Evolutionary conservation across 1,139 yeast genomes (phyloP), one percentile per base, ranked within the genome.

Genomic region (Tardiomyces depauwii): DNA sequence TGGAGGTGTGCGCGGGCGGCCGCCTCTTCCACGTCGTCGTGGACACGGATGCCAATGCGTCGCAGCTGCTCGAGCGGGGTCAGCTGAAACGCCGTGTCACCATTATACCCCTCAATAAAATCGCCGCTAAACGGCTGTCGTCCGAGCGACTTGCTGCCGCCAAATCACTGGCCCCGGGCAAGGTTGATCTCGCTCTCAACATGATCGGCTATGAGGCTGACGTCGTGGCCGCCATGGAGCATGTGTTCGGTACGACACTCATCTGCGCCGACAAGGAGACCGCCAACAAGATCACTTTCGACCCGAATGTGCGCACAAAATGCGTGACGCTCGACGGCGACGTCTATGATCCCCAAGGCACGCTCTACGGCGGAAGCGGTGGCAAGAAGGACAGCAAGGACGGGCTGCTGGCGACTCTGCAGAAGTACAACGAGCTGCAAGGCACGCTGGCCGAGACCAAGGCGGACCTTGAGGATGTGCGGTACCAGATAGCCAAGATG

Each of bases 311-410:
- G 13, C 74, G 86, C 52, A 73, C 89, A 0, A 78, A 91, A 57
- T 82, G 95, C n/a, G 89, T 93, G 13, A 93, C 99, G 0, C 63
- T 85, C 40, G 93, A 89, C 45, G 99, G 98, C 43, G 98, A 91
- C 64, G 76, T 82, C 11, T 93, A 89, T 65, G 98, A 93, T 60
- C 98, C 98, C 0, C 88, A 83, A 55, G 99, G 99, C 13, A 87
- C 95, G 19, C 69, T 93, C 39, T 85, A 96, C 1, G 99, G 99
- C 45, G 98, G 98, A n/a, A 81, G 25, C 94, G 19, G 74, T 91
- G 53, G 78, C 73, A 52, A 64, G 57, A 21, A 41, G 47, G 9
- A 43, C 45, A n/a, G n/a, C n/a, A 21, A 21, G 25, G 25, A 21
- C 27, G 78, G 88, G 0, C 64, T 83, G 4, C 69, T 91, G 48